Evolutionary conservation across 2,329 filamentous ascomycete genomes (phyloP).

Genomic region (Penicillium oxalicum): DNA sequence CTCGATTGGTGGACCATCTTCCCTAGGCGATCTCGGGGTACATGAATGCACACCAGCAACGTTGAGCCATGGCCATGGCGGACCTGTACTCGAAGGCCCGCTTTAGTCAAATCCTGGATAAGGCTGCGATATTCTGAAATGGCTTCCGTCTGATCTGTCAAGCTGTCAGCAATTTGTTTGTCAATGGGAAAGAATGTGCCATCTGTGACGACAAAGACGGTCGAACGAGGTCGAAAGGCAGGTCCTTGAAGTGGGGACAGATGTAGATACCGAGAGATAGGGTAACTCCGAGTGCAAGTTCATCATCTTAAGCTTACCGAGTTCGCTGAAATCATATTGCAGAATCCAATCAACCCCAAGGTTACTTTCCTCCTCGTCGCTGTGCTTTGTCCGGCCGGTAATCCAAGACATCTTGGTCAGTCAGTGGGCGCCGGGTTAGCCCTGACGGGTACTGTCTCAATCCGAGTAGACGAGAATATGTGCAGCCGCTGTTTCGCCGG

Average conservation of each 20-base stretch:
- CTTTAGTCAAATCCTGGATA: slow-evolving; percentile 64
- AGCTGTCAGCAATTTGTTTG: too few species aligned
- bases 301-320: slow-evolving; percentile 44
- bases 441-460: too few species aligned
- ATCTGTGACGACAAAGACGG: too few species aligned
- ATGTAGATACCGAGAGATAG: too few species aligned
- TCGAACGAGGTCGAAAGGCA: too few species aligned
- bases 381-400: slow-evolving; percentile 15
- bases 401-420: slow-evolving; percentile 24
- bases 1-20: slow-evolving; percentile 78
- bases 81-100: slow-evolving; percentile 84
- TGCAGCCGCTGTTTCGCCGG: too few species aligned
- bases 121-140: slow-evolving; percentile 72
- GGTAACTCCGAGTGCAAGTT: too few species aligned
- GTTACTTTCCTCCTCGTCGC: slow-evolving; percentile 43
- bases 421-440: background rate
- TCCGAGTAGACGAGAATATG: too few species aligned
- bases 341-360: slow-evolving; percentile 84
- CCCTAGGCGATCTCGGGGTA: slow-evolving; percentile 69
- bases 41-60: slow-evolving; percentile 75
- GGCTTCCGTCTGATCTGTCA: slow-evolving; percentile 61
- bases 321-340: slow-evolving; percentile 64
- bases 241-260: too few species aligned
- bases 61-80: slow-evolving; percentile 70
- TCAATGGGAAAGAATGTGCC: too few species aligned